phyloP scores from a whole-genome alignment of 1,139 yeast species.

The Schwanniomyces etchellsii region DNA sequence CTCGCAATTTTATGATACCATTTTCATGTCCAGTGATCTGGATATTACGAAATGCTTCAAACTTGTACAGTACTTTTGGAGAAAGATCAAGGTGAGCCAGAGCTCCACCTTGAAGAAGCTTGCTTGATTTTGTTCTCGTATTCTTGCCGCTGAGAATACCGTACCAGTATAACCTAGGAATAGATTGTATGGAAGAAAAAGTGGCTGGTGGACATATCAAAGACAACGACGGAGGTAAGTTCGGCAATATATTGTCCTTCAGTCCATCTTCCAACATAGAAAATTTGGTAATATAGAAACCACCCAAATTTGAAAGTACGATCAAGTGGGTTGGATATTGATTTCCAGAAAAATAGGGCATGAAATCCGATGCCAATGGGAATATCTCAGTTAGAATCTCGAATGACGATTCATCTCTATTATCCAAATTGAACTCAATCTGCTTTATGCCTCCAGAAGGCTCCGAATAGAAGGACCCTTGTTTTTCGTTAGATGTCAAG shows the following conservation, averaged over 20 bases:
- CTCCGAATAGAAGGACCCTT: constrained; percentile 67
- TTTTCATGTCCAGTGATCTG: constrained; percentile 76
- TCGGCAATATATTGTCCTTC: constrained; percentile 5
- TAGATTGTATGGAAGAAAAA: constrained; percentile 45
- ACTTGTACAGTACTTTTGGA: constrained; percentile 46
- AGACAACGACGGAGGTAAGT: constrained; percentile 70
- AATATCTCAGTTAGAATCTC: constrained; percentile 24
- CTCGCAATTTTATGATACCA: constrained; percentile 76
- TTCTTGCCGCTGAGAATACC: constrained; percentile 55
- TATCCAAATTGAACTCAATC: constrained; percentile 16
- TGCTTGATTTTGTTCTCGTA: constrained; percentile 31
- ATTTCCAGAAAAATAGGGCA: constrained; percentile 65
- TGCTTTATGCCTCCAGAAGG: constrained; percentile 44
- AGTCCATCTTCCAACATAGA: constrained; percentile 6
- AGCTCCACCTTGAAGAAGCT: constrained; percentile 71
- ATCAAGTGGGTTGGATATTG: constrained; percentile 64
- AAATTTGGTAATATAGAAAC: constrained; percentile 27
- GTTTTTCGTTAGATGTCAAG: constrained; percentile 75
- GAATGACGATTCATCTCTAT: constrained; percentile 7
- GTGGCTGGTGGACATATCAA: constrained; percentile 77
- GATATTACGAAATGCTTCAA: constrained; percentile 53
- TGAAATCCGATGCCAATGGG: constrained; percentile 28
- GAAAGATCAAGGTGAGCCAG: constrained; percentile 40
- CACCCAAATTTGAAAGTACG: constrained; percentile 54
- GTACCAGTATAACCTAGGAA: constrained; percentile 66